Evolutionary conservation across 371 early-diverging fungal genomes (phyloP).

Genomic region (Chytridiales sp.): DNA sequence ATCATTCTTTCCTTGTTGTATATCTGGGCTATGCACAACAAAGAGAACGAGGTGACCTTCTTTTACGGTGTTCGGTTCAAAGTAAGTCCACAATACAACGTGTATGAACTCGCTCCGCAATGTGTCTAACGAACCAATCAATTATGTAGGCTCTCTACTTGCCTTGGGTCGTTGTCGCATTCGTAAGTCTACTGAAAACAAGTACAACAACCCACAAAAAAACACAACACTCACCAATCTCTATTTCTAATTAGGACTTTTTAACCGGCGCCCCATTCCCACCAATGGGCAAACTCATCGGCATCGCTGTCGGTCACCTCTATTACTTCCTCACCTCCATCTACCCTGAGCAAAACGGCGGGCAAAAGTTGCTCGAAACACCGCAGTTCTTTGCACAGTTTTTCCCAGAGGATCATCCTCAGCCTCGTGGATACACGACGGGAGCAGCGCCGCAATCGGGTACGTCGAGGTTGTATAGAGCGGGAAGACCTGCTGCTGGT

Average conservation of each 20-base stretch:
- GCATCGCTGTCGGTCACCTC: conserved; percentile 38
- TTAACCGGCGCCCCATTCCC: conserved; percentile 23
- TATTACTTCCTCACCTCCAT: conserved; percentile 44
- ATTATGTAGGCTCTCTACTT: conserved; percentile 70
- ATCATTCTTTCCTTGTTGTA: conserved; percentile 68
- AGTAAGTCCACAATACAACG: conserved; percentile 41
- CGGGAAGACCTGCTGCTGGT: conserved; percentile 1
- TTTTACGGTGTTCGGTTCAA: conserved; percentile 83
- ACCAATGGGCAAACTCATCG: conserved; percentile 30
- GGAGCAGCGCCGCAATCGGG: conserved; percentile 9
- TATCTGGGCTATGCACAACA: conserved; percentile 73
- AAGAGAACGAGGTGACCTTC: conserved; percentile 67
- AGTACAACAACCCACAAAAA: background rate
- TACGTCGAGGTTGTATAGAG: conserved; percentile 4
- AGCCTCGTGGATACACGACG: background rate
- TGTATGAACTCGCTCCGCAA: background rate
- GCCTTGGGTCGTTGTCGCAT: conserved; percentile 68
- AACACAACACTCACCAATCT: conserved; percentile 8
- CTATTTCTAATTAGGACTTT: conserved; percentile 23
- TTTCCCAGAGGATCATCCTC: conserved; percentile 16
- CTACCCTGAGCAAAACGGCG: conserved; percentile 39
- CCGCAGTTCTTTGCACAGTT: conserved; percentile 28
- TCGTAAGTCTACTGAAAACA: conserved; percentile 22
- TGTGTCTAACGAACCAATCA: background rate
- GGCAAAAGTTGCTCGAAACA: conserved; percentile 29